Evolutionary conservation across 148 eudicot species (phyloP).

Genomic region (Oxyria digyna): DNA sequence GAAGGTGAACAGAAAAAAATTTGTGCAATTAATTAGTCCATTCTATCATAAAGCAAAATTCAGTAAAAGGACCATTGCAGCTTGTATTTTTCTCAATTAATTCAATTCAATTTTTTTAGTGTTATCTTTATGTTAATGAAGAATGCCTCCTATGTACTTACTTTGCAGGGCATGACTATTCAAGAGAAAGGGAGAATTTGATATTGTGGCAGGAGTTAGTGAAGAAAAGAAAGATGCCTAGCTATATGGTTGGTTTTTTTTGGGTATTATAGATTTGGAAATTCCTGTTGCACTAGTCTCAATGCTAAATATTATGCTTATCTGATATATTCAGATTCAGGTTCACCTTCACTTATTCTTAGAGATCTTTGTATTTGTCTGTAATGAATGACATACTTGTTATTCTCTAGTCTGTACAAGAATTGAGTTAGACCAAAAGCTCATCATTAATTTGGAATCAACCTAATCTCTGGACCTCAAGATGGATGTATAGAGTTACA

Average conservation of each 20-base stretch:
- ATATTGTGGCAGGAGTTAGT: slow-evolving; percentile 47
- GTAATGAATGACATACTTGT: not conserved
- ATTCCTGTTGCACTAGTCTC: not conserved
- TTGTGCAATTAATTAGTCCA: not conserved
- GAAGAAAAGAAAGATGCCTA: slow-evolving; percentile 37
- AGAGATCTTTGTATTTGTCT: not conserved
- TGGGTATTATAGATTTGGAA: not conserved
- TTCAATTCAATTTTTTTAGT: not conserved
- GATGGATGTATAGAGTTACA: not conserved
- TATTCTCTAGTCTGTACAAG: not conserved
- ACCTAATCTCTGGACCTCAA: not conserved
- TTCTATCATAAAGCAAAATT: not conserved
- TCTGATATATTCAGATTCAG: not conserved
- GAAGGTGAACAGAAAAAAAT: not conserved
- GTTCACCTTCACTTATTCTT: not conserved
- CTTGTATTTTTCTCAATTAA: not conserved
- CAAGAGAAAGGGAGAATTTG: slow-evolving; percentile 48
- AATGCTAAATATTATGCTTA: not conserved
- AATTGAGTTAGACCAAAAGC: not conserved
- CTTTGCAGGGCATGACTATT: slow-evolving; percentile 35
- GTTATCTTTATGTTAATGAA: not conserved
- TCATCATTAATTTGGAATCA: not conserved
- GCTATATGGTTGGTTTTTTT: slow-evolving; percentile 49
- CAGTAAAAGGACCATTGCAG: not conserved
- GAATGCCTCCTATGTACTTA: not conserved